Percentiles rank a stretch among this genome's conserved stretches.
These are phyloP conservation scores for Diospyros lotus DNA, from an alignment of 148 eudicot genomes.

Conservation along the genomic window DNA sequence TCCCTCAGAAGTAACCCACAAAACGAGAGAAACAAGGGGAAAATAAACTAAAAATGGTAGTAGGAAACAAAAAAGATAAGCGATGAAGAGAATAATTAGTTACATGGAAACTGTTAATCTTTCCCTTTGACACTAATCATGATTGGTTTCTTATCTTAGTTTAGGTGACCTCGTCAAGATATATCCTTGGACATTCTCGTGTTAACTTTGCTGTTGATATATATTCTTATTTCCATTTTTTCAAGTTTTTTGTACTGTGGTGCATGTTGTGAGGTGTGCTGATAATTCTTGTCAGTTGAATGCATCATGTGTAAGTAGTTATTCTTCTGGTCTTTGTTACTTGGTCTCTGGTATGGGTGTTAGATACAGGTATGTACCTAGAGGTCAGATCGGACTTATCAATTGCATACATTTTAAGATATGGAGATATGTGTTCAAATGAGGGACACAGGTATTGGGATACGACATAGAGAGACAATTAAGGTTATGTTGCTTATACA, in stretches of 20 bases:
- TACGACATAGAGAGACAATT: too few species aligned
- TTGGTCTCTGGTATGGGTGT: background rate
- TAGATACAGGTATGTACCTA: background rate
- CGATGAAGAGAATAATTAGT: background rate
- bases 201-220: background rate
- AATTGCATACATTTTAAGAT: background rate
- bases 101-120: background rate
- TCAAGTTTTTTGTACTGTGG: background rate
- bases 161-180: background rate
- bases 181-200: background rate
- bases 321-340: background rate
- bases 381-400: background rate
- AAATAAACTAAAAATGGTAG: too few species aligned
- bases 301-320: background rate
- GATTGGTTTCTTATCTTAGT: background rate
- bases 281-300: background rate
- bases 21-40: background rate
- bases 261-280: background rate
- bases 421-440: too few species aligned
- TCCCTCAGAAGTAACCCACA: background rate
- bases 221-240: background rate
- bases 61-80: background rate
- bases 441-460: too few species aligned
- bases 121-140: background rate
- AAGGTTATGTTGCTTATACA: too few species aligned